These are phyloP conservation scores for Exophiala sp. DNA, from an alignment of 2,329 filamentous ascomycete genomes.

Conservation along the genomic window DNA sequence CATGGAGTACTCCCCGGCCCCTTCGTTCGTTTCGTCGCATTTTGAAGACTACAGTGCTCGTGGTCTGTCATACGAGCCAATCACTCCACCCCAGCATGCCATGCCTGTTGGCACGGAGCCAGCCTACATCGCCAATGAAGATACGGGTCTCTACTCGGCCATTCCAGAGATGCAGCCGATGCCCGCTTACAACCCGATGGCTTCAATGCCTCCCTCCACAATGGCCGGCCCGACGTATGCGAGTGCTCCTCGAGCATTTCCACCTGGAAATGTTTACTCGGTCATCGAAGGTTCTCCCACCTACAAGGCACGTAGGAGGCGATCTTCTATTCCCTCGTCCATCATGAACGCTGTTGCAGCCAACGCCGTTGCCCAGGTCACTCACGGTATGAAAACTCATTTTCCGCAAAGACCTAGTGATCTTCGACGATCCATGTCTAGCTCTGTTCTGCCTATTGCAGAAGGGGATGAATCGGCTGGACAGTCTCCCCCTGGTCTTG, in stretches of 20 bases:
- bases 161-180: slow-evolving; percentile 82
- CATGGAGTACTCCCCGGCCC: slow-evolving; percentile 95
- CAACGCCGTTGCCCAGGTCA: slow-evolving; percentile 45
- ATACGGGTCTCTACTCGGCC: slow-evolving; percentile 89
- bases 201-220: slow-evolving; percentile 83
- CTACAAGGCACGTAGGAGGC: slow-evolving; percentile 92
- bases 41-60: slow-evolving; percentile 97
- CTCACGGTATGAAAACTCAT: slow-evolving; percentile 44
- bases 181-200: slow-evolving; percentile 75
- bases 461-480: slow-evolving; percentile 73
- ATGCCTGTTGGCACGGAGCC: slow-evolving; percentile 77
- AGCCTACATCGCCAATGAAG: slow-evolving; percentile 96
- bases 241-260: slow-evolving; percentile 59
- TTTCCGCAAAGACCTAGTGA: slow-evolving; percentile 77
- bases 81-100: slow-evolving; percentile 90
- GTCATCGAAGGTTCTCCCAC: slow-evolving; percentile 97
- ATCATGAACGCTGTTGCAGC: slow-evolving; percentile 64
- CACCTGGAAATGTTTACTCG: slow-evolving; percentile 78
- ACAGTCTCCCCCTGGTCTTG: slow-evolving; percentile 71
- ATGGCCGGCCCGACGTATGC: slow-evolving; percentile 67
- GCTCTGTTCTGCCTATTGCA: slow-evolving; percentile 72
- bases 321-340: slow-evolving; percentile 83
- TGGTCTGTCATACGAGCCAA: slow-evolving; percentile 90
- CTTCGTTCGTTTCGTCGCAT: slow-evolving; percentile 96
- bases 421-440: slow-evolving; percentile 82